Conservation (phyloP, 352 stramenopile genomes). For the Globisporangium spinosum region DNA sequence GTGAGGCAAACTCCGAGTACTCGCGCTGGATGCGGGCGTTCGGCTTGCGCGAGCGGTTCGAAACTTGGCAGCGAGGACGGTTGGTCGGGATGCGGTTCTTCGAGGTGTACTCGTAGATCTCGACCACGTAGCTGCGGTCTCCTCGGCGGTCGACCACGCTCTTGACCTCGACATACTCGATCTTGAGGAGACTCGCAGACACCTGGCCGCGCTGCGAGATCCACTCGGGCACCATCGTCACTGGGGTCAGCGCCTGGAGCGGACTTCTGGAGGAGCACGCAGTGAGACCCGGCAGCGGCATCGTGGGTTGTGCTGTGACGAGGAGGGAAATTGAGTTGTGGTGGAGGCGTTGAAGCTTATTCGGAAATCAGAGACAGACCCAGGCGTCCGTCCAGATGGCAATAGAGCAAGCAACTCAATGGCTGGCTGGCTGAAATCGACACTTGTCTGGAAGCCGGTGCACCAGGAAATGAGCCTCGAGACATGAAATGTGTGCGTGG, state of each 20-base stretch:
- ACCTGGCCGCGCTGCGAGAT: constrained; percentile 13
- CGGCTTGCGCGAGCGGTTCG: not conserved
- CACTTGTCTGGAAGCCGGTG: not conserved
- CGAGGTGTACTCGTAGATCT: constrained; percentile 9
- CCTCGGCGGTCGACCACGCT: not conserved
- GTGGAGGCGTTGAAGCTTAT: not conserved
- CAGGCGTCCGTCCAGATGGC: too few relatives aligned
- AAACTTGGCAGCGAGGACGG: not conserved
- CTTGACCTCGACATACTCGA: constrained; percentile 5
- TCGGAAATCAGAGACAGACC: not conserved
- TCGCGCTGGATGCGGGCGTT: not conserved
- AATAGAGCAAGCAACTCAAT: not conserved
- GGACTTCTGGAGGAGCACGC: not conserved
- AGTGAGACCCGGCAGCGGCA: constrained; percentile 6
- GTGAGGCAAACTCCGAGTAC: not conserved
- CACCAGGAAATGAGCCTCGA: constrained; percentile 5
- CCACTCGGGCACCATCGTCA: constrained; percentile 6
- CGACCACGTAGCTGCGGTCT: constrained; percentile 2
- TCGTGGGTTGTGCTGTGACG: not conserved
- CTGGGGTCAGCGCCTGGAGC: constrained; percentile 6
- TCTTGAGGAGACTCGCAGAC: not conserved
- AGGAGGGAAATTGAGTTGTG: not conserved
- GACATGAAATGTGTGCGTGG: not conserved
- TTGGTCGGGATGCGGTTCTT: constrained; percentile 16
- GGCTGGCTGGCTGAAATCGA: not conserved